Evolutionary conservation across 1,284 basidiomycete species (phyloP).

Genomic region (Inonotus hispidus): DNA sequence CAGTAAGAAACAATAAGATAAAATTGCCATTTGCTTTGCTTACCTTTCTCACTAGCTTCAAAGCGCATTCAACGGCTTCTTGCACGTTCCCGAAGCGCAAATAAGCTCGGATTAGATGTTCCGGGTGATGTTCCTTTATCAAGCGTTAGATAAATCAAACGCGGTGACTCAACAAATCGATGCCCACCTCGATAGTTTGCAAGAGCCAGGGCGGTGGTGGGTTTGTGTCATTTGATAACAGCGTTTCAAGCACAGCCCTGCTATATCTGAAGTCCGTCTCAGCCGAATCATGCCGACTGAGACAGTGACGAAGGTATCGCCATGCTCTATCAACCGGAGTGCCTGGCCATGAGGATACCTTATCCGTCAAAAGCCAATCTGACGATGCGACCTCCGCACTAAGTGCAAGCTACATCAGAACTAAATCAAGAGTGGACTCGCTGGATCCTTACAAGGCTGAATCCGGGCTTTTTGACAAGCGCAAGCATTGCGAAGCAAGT

Average conservation of each 20-base stretch:
- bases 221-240: slow-evolving; percentile 61
- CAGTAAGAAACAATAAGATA: slow-evolving; percentile 5
- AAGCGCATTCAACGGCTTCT: slow-evolving; percentile 68
- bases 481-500: slow-evolving; percentile 76
- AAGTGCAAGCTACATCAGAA: slow-evolving; percentile 15
- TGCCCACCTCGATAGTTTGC: slow-evolving; percentile 60
- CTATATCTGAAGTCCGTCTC: slow-evolving; percentile 73
- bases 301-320: slow-evolving; percentile 78
- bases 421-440: slow-evolving; percentile 8
- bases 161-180: neutral
- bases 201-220: slow-evolving; percentile 75
- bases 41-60: slow-evolving; percentile 69
- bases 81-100: slow-evolving; percentile 77
- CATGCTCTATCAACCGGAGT: slow-evolving; percentile 78
- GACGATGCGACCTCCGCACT: slow-evolving; percentile 59
- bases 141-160: slow-evolving; percentile 4
- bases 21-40: neutral
- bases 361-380: slow-evolving; percentile 80
- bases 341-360: slow-evolving; percentile 79
- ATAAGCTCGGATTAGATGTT: slow-evolving; percentile 70
- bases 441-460: slow-evolving; percentile 41
- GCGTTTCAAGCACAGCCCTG: slow-evolving; percentile 71
- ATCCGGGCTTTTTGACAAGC: slow-evolving; percentile 57
- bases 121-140: slow-evolving; percentile 62
- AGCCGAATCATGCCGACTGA: slow-evolving; percentile 73